Base-by-base conservation (phyloP, 1,139 yeast species). In the Meyerozyma sp. region DNA sequence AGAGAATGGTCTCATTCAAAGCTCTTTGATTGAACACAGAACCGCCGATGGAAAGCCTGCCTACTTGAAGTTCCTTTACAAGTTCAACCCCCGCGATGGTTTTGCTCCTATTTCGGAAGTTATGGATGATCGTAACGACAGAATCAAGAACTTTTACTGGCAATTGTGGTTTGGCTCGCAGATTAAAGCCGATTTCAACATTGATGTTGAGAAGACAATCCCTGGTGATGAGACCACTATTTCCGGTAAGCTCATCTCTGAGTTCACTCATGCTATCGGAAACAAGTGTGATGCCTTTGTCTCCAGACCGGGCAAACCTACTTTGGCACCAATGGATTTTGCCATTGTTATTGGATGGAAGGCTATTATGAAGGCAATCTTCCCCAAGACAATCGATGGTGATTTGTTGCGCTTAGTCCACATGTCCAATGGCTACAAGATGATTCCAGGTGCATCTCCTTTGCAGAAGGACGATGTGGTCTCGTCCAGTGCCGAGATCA, bases 331-430 rank as follows among this genome's bases (percentile, higher is more conserved):
- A 59, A 93, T 93, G 98, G 99, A 93, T 74, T 94, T 91, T 62
- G 98, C 98, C 43, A 93, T 93, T 66, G 98, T 94, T 47, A 81
- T 91, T 58, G 98, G 98, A 41, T 93, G 99, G 99, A 86, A 85
- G 72, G 95, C 97, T 42, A 91, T 94, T 61, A 91, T 93, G 73
- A 89, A 86, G 73, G 93, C 98, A 21, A 88, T 93, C 56, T 94
- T 93, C 94, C 98, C 98, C 46, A 81, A 81, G 66, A 82, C 84
- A 51, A 95, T 94, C 57, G 98, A 94, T 66, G 98, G 98, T 70
- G 98, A 93, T 65, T 77, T 93, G 61, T 77, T 93, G 71, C 86
- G 86, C 64, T 79, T 93, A 62, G 98, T 93, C 46, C 99, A 93
- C 65, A 74, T 93, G 68, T 88, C 96, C 40, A 93, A 93, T 65